Base-by-base conservation (phyloP, 2,329 filamentous ascomycete species). In the Cercospora sp. region DNA sequence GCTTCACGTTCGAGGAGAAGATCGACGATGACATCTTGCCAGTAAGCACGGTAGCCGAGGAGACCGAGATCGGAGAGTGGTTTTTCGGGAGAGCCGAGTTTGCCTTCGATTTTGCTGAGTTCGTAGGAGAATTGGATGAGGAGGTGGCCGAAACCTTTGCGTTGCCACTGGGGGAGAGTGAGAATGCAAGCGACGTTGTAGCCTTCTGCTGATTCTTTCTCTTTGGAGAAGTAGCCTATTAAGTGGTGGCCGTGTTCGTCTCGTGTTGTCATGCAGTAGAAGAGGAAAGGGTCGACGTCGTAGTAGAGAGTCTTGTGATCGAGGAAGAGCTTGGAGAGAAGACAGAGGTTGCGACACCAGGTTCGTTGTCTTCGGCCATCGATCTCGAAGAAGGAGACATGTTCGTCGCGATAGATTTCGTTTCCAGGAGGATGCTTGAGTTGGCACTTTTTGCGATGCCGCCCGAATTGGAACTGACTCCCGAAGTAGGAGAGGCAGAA, bases 191-290 rank as follows among this genome's bases (percentile, higher is more conserved):
- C 96, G 33, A 99, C 90, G 77, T 99, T 99, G 86, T 98, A 99
- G 31, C 92, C 93, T 75, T 99, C 96, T 0, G 93, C 93, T 45
- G 91, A 94, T 80, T 99, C 95, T 74, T 99, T 99, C 80, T 99
- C 95, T 79, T 99, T 99, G 65, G 92, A 96, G 80, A 99, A 99
- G 78, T 97, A 99, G n/a, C 95, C 95, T n/a, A 99, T 92, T 60
- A 99, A 87, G 77, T 98, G 95, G 75, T 91, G 95, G 13, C 95
- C 95, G 74, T 93, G 90, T 60, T 96, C 93, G 71, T 94, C 92
- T 73, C 91, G 89, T 48, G 90, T 90, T 28, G 92, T 92, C 94
- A 99, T 97, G 79, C 97, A 94, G 81, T 99, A 99, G 83, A 99
- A 99, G 39, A 99, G 82, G 78, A 99, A 99, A 0, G 95, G 95